Evolutionary conservation across 2,329 filamentous ascomycete species (phyloP).

Genomic region (Ophiostoma piceae): DNA sequence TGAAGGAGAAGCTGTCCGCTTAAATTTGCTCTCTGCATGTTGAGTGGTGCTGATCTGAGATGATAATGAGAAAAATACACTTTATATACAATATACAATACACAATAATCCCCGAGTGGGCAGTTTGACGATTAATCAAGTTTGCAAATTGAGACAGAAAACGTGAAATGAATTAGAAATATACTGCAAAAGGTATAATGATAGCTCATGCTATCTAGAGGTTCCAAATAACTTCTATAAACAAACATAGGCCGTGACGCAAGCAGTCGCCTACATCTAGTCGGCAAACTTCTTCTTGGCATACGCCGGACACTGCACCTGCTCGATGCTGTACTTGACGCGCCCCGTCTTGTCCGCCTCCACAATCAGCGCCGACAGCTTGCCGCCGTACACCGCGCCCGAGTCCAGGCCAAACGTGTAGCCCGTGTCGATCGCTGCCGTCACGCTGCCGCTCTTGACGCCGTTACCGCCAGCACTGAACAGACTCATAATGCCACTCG

Average conservation of each 20-base stretch:
- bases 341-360: slow-evolving; percentile 41
- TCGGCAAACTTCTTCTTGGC: slow-evolving; percentile 18
- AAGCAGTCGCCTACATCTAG: background rate
- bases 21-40: slow-evolving; percentile 18
- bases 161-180: background rate
- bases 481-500: slow-evolving; percentile 13
- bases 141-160: background rate
- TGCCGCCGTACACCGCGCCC: slow-evolving; percentile 69
- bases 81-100: background rate
- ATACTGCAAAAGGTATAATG: slow-evolving; percentile 13
- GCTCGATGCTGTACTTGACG: slow-evolving; percentile 37
- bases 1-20: slow-evolving; percentile 71
- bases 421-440: slow-evolving; percentile 35
- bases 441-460: slow-evolving; percentile 23
- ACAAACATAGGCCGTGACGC: background rate
- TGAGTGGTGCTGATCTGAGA: background rate
- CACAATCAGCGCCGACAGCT: slow-evolving; percentile 72
- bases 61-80: slow-evolving; percentile 1
- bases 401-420: slow-evolving; percentile 85
- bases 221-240: background rate
- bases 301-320: slow-evolving; percentile 38
- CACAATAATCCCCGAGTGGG: background rate
- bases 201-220: background rate
- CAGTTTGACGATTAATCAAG: slow-evolving; percentile 12
- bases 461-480: slow-evolving; percentile 14